Evolutionary conservation across 2,329 filamentous ascomycete genomes (phyloP).

Genomic region (Lachnellula cervina): DNA sequence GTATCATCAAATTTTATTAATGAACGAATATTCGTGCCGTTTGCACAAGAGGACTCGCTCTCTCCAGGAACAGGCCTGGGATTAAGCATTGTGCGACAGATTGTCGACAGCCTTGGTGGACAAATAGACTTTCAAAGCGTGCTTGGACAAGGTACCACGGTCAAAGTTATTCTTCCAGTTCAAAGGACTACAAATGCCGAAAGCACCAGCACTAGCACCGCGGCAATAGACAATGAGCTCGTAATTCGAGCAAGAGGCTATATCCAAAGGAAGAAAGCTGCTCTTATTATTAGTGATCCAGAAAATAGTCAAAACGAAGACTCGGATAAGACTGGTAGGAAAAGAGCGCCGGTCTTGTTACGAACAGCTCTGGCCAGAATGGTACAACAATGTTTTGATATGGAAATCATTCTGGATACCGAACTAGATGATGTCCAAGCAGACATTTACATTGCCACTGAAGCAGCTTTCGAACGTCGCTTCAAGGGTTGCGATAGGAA

Average conservation of each 20-base stretch:
- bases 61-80: constrained; percentile 57
- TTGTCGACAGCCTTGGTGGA: constrained; percentile 55
- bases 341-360: neutral
- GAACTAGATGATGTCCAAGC: neutral
- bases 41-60: constrained; percentile 56
- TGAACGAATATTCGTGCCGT: constrained; percentile 54
- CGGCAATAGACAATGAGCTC: neutral
- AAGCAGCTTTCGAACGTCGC: neutral
- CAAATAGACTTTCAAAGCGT: constrained; percentile 54
- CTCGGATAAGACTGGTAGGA: neutral
- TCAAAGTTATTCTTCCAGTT: constrained; percentile 37
- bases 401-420: neutral
- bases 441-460: neutral
- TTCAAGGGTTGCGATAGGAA: neutral
- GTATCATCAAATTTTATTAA: constrained; percentile 57
- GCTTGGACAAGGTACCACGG: constrained; percentile 48
- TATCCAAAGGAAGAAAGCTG: neutral
- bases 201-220: neutral
- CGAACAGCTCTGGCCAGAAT: neutral
- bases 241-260: neutral
- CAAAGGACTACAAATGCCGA: neutral
- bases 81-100: constrained; percentile 54
- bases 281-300: neutral
- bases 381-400: neutral
- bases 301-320: neutral